Conservation (phyloP, 768 basidiomycete genomes). For the Podaxis rugospora region DNA sequence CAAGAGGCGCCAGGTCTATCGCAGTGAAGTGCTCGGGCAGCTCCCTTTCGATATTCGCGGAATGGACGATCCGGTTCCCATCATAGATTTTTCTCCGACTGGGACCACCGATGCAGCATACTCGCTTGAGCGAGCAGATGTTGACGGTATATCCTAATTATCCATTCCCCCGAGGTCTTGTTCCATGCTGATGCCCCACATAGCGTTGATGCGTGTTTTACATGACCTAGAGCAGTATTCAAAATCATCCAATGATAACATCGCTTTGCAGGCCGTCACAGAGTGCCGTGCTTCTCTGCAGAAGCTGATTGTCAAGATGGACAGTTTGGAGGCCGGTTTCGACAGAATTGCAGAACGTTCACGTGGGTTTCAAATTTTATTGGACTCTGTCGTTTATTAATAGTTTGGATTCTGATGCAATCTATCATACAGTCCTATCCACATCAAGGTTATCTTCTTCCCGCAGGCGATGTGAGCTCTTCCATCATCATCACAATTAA, state of each 20-base stretch:
- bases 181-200: background rate
- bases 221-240: slow-evolving; percentile 63
- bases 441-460: slow-evolving; percentile 66
- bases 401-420: slow-evolving; percentile 8
- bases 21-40: slow-evolving; percentile 78
- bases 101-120: slow-evolving; percentile 61
- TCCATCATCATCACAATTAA: background rate
- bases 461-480: slow-evolving; percentile 63
- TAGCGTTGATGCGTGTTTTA: slow-evolving; percentile 59
- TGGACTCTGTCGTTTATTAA: slow-evolving; percentile 3
- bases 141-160: slow-evolving; percentile 51
- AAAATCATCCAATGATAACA: slow-evolving; percentile 36
- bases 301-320: slow-evolving; percentile 73
- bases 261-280: slow-evolving; percentile 50
- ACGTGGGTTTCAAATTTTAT: slow-evolving; percentile 40
- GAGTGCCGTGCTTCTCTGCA: slow-evolving; percentile 62
- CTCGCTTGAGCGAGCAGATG: slow-evolving; percentile 64
- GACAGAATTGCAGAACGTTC: slow-evolving; percentile 85
- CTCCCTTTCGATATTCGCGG: slow-evolving; percentile 83
- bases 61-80: slow-evolving; percentile 77
- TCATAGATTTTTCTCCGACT: slow-evolving; percentile 73
- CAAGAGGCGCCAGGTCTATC: slow-evolving; percentile 81
- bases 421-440: slow-evolving; percentile 56
- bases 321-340: slow-evolving; percentile 73
- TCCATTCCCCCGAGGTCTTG: background rate